Conservation (phyloP, 768 basidiomycete species). For the Macrolepiota fuliginosa region DNA sequence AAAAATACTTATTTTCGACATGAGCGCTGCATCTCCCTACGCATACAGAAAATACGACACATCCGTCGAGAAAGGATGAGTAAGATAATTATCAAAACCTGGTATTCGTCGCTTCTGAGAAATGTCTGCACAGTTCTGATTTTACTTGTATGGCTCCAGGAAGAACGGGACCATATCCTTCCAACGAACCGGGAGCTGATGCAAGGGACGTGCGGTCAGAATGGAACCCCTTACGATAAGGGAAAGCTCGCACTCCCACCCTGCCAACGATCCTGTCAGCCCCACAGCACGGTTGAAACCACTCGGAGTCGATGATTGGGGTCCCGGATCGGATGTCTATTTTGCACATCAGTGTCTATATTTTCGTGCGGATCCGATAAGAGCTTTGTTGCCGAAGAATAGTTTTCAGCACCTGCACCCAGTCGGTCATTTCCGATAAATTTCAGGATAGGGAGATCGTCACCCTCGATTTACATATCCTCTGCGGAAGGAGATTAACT, state of each 20-base stretch:
- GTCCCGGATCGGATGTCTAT: conserved; percentile 51
- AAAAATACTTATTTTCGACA: background rate
- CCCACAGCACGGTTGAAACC: conserved; percentile 41
- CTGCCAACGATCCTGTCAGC: conserved; percentile 26
- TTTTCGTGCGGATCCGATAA: background rate
- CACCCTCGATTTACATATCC: conserved; percentile 52
- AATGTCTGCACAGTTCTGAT: background rate
- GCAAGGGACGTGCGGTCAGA: background rate
- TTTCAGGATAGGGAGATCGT: conserved; percentile 46
- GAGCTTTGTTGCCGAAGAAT: background rate
- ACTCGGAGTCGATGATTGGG: conserved; percentile 55
- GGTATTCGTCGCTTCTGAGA: background rate
- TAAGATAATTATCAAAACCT: background rate
- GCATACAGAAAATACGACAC: conserved; percentile 5
- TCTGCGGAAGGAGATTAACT: conserved; percentile 47
- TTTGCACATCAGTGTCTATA: conserved; percentile 35
- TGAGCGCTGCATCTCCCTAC: background rate
- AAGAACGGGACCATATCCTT: background rate
- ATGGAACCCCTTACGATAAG: conserved; percentile 7
- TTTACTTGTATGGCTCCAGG: too few relatives aligned
- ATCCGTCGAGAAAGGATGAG: background rate
- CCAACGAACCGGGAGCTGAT: background rate
- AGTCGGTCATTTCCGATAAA: conserved; percentile 40
- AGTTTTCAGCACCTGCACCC: conserved; percentile 37
- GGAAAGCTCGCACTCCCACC: conserved; percentile 5